These are phyloP conservation scores for Paramecium octaurelia DNA, from an alignment of 73 alveolate genomes.

Conservation along the genomic window DNA sequence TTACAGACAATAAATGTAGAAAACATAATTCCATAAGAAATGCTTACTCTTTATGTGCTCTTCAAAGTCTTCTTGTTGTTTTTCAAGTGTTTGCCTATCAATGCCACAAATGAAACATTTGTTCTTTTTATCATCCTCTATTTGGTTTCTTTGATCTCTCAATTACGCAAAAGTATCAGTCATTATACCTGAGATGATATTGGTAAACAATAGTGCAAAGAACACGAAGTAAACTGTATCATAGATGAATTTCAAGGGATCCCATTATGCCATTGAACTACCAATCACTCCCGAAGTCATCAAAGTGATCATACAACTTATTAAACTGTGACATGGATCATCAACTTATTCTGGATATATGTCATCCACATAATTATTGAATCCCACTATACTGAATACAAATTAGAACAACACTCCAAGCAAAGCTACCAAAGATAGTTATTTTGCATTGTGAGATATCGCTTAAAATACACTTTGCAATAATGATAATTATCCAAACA, in stretches of 20 bases:
- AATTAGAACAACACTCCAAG: slow-evolving; percentile 36
- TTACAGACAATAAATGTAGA: slow-evolving; percentile 36
- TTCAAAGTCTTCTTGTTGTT: slow-evolving; percentile 49
- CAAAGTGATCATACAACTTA: slow-evolving; percentile 54
- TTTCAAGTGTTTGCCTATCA: slow-evolving; percentile 56
- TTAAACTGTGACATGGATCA: slow-evolving; percentile 11
- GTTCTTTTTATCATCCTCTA: slow-evolving; percentile 52
- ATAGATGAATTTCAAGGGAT: slow-evolving; percentile 43
- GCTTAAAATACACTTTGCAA: slow-evolving; percentile 21
- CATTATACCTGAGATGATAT: slow-evolving; percentile 59
- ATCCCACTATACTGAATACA: slow-evolving; percentile 28
- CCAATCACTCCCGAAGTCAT: slow-evolving; percentile 59
- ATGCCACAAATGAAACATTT: slow-evolving; percentile 60
- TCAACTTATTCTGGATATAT: neutral
- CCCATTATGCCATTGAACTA: slow-evolving; percentile 48
- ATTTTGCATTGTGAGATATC: slow-evolving; percentile 21
- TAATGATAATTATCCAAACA: slow-evolving; percentile 17
- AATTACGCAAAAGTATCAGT: slow-evolving; percentile 58
- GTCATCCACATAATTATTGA: slow-evolving; percentile 27
- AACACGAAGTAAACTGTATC: slow-evolving; percentile 47
- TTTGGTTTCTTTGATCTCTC: slow-evolving; percentile 54
- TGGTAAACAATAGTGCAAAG: slow-evolving; percentile 18
- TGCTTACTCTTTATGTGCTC: slow-evolving; percentile 42
- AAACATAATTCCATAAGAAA: slow-evolving; percentile 57
- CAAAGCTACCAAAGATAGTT: neutral